phyloP scores from a whole-genome alignment of 768 basidiomycete species.

The Trametes cingulata region DNA sequence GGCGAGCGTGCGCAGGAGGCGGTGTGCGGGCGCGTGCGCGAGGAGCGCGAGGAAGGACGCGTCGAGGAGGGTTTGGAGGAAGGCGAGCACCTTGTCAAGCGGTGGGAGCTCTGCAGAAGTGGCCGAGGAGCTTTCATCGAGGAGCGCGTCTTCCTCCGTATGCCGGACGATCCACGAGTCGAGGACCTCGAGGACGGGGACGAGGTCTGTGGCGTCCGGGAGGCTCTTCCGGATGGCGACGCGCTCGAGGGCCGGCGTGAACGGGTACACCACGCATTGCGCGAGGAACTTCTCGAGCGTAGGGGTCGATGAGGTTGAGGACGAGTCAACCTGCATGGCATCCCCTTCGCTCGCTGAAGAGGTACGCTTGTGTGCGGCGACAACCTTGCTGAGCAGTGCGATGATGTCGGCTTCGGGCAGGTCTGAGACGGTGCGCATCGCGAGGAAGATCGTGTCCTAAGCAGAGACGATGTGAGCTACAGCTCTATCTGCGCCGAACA shows the following conservation, averaged over 20 bases:
- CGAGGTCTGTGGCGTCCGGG: conserved; percentile 49
- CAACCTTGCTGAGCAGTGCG: conserved; percentile 47
- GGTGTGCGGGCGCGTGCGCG: conserved; percentile 61
- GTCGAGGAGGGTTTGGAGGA: conserved; percentile 70
- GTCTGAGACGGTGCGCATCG: conserved; percentile 58
- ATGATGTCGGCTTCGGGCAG: conserved; percentile 67
- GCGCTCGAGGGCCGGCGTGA: conserved; percentile 43
- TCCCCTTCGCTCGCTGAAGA: conserved; percentile 19
- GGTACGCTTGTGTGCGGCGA: conserved; percentile 38
- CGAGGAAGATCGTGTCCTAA: conserved; percentile 44
- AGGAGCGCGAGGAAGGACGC: conserved; percentile 69
- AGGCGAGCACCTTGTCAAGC: conserved; percentile 49
- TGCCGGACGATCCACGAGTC: conserved; percentile 49
- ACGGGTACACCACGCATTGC: conserved; percentile 42
- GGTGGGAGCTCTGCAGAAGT: conserved; percentile 36
- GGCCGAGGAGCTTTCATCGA: conserved; percentile 34
- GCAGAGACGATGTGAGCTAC: not conserved
- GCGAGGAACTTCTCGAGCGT: conserved; percentile 40
- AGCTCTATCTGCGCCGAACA: not conserved
- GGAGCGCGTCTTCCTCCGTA: conserved; percentile 37
- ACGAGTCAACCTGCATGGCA: conserved; percentile 41
- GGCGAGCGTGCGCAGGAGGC: conserved; percentile 49
- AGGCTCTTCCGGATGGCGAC: conserved; percentile 53
- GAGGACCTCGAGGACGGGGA: conserved; percentile 46
- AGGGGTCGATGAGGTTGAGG: conserved; percentile 31